phyloP scores from a whole-genome alignment of 2,329 filamentous ascomycete genomes.

The Aspergillus calidoustus region DNA sequence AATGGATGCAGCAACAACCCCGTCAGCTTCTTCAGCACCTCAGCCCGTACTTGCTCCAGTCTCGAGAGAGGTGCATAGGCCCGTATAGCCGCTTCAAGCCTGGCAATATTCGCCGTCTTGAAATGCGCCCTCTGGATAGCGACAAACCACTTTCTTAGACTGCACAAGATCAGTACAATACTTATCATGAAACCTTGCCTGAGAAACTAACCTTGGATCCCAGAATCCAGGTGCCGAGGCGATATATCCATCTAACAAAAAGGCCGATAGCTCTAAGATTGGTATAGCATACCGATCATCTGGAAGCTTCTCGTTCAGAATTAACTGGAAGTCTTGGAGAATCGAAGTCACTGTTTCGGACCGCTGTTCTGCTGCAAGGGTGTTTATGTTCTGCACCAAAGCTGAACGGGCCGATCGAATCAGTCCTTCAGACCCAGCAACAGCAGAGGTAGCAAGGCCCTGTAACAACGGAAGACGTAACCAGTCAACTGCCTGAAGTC shows the following conservation, averaged over 20 bases:
- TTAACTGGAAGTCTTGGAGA: conserved; percentile 57
- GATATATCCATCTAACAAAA: conserved; percentile 70
- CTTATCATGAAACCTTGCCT: neutral
- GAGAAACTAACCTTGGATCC: conserved; percentile 39
- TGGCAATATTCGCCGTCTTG: conserved; percentile 80
- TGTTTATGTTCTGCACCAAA: conserved; percentile 42
- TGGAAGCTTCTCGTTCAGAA: conserved; percentile 58
- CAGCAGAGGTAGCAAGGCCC: conserved; percentile 51
- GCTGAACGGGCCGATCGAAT: conserved; percentile 49
- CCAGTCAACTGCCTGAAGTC: conserved; percentile 42
- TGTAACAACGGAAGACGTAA: conserved; percentile 45
- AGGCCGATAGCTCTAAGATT: conserved; percentile 75
- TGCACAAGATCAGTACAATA: conserved; percentile 22
- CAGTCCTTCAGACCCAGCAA: conserved; percentile 50
- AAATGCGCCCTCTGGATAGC: conserved; percentile 78
- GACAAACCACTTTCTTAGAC: conserved; percentile 67
- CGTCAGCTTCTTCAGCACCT: conserved; percentile 70
- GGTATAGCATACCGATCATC: conserved; percentile 76
- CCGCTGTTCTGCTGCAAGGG: conserved; percentile 32
- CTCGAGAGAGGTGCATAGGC: conserved; percentile 74
- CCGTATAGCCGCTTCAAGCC: conserved; percentile 78
- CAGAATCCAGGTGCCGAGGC: conserved; percentile 48
- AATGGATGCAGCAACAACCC: conserved; percentile 81
- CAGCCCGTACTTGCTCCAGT: conserved; percentile 55
- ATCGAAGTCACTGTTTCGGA: conserved; percentile 49